Conservation (phyloP, 2,329 filamentous ascomycete species). For the Aspergillus versicolor region DNA sequence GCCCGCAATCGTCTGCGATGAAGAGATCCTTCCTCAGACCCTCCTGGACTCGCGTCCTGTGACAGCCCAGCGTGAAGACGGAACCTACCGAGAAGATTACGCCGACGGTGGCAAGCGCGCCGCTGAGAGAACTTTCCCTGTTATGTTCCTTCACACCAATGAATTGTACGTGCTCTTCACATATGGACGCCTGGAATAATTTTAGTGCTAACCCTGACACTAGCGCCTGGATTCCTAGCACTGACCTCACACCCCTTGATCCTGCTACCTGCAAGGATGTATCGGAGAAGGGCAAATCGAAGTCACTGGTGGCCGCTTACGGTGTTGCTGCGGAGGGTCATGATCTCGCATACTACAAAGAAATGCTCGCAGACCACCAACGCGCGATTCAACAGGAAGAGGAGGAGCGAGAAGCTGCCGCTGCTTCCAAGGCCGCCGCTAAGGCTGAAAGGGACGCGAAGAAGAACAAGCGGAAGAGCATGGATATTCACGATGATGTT, state of each 20-base stretch:
- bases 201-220: slow-evolving; percentile 15
- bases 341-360: slow-evolving; percentile 79
- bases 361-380: slow-evolving; percentile 64
- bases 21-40: slow-evolving; percentile 82
- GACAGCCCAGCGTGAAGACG: slow-evolving; percentile 76
- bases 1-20: slow-evolving; percentile 91
- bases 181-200: slow-evolving; percentile 1
- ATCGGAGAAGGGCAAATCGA: slow-evolving; percentile 72
- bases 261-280: slow-evolving; percentile 67
- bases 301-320: slow-evolving; percentile 76
- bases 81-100: slow-evolving; percentile 83
- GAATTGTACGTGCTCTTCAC: slow-evolving; percentile 76
- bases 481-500: slow-evolving; percentile 54
- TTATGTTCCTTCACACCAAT: slow-evolving; percentile 94
- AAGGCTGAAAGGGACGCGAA: slow-evolving; percentile 56
- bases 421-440: slow-evolving; percentile 55
- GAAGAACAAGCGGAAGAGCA: slow-evolving; percentile 51
- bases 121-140: slow-evolving; percentile 81
- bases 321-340: slow-evolving; percentile 75
- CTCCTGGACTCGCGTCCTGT: slow-evolving; percentile 79
- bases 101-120: slow-evolving; percentile 83
- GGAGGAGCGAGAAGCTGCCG: slow-evolving; percentile 65
- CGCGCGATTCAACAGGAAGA: slow-evolving; percentile 55
- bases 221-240: slow-evolving; percentile 91
- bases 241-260: slow-evolving; percentile 74